Evolutionary conservation across 2,329 filamentous ascomycete genomes (phyloP).

Genomic region (Trichocomaceae sp.): DNA sequence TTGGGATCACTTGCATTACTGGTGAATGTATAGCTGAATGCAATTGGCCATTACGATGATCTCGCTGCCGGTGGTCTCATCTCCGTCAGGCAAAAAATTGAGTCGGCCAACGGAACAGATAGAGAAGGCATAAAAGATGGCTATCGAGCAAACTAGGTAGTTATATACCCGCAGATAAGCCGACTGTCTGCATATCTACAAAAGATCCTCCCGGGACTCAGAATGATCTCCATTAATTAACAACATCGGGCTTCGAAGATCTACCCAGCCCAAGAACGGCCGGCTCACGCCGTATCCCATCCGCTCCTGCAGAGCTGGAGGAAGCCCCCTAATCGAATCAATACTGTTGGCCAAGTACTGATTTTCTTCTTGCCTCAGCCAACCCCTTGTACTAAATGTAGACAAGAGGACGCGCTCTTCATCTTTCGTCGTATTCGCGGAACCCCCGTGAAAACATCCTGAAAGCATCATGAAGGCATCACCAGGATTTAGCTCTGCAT

Average conservation of each 20-base stretch:
- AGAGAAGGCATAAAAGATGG: neutral
- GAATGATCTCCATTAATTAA: neutral
- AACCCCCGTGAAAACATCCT: conserved; percentile 30
- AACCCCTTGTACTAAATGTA: conserved; percentile 29
- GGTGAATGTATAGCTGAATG: neutral
- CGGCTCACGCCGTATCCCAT: neutral
- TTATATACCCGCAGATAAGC: neutral
- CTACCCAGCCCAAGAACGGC: conserved; percentile 2
- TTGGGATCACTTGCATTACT: neutral
- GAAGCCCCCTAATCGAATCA: neutral
- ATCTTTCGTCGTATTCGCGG: conserved; percentile 26
- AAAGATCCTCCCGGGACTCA: neutral
- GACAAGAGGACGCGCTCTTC: conserved; percentile 29
- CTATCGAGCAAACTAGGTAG: neutral
- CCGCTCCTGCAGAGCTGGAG: neutral
- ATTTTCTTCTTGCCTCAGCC: conserved; percentile 36
- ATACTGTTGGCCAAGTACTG: neutral
- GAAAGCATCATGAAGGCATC: conserved; percentile 34
- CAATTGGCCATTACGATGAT: neutral
- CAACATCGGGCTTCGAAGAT: neutral
- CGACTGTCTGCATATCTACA: neutral
- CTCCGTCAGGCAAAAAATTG: neutral
- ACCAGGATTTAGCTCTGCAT: conserved; percentile 29
- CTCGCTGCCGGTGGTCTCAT: neutral
- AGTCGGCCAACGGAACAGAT: neutral